Percentiles rank a stretch among this genome's conserved stretches.
phyloP scores from a whole-genome alignment of 768 basidiomycete genomes.

The Agrocybe pediades region DNA sequence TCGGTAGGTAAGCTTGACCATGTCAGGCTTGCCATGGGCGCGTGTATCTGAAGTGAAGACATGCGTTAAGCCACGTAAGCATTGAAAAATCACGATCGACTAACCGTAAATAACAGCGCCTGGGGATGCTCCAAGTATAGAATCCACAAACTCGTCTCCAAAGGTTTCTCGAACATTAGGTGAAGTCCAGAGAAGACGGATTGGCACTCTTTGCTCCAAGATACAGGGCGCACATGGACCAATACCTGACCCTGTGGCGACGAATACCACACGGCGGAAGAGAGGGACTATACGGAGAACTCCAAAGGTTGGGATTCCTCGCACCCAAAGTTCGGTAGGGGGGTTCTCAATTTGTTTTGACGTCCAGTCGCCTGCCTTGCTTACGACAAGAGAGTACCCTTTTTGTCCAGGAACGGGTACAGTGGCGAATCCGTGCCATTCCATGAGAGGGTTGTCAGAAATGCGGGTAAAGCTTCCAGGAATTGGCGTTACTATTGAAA shows the following conservation, averaged over 20 bases:
- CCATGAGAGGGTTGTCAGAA: slow-evolving; percentile 48
- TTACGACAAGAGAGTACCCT: slow-evolving; percentile 59
- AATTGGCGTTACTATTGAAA: slow-evolving; percentile 38
- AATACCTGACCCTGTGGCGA: slow-evolving; percentile 61
- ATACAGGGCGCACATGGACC: slow-evolving; percentile 63
- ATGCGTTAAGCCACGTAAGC: background rate
- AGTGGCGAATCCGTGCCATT: slow-evolving; percentile 64
- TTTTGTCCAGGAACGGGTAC: slow-evolving; percentile 48
- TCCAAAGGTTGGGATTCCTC: slow-evolving; percentile 57
- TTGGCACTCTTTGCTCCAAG: slow-evolving; percentile 50
- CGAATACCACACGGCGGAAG: slow-evolving; percentile 57
- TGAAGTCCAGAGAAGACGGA: slow-evolving; percentile 62
- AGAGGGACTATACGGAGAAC: slow-evolving; percentile 55
- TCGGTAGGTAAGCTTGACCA: slow-evolving; percentile 48
- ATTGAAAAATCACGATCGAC: slow-evolving; percentile 11
- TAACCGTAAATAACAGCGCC: slow-evolving; percentile 58
- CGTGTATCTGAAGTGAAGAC: slow-evolving; percentile 45
- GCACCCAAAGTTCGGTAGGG: slow-evolving; percentile 56
- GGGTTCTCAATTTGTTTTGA: slow-evolving; percentile 52
- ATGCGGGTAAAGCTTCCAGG: slow-evolving; percentile 49
- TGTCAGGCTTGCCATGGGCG: slow-evolving; percentile 47
- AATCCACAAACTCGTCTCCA: slow-evolving; percentile 59
- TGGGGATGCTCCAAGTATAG: slow-evolving; percentile 54
- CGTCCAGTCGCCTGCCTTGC: slow-evolving; percentile 64
- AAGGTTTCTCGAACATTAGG: slow-evolving; percentile 64